Base-by-base conservation (phyloP, 495 filamentous ascomycete genomes). In the Pseudoneurospora amorphoporcata region DNA sequence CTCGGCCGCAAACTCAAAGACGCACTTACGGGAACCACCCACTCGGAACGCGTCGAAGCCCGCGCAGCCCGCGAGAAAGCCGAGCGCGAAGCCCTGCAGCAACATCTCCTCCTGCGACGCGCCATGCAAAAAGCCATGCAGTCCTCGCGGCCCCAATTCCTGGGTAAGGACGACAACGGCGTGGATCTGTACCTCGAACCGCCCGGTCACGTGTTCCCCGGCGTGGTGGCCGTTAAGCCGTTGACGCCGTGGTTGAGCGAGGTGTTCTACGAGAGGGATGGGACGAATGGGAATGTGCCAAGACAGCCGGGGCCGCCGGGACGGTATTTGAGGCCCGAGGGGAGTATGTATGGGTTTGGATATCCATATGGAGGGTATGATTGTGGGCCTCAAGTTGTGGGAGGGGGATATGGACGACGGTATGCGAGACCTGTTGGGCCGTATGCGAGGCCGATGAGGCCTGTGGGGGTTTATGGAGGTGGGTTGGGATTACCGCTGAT, bases 351-450 rank as follows among this genome's bases (percentile, higher is more conserved):
- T 32, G 77, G 77, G 5, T 65, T 71, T 3, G 77, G 76, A 6
- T 76, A 79, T 72, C 76, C 76, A 0, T 77, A 79, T 72, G 77
- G 77, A 0, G 77, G 71, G 17, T 77, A 77, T 61, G 77, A 71
- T 42, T 75, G 70, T 73, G 77, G 77, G 0, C 69, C 71, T 23
- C 23, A 23, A 23, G 23, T 1, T 47, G 73, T 72, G 73, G 77
- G 72, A 2, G 75, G 77, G 2, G 76, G 77, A n/a, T n/a, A n/a
- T n/a, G n/a, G n/a, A 23, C 23, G 23, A 14, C 42, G 75, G 32
- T 78, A 73, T 43, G 72, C 65, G 23, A 39, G 61, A 14, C 75
- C 73, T 1, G 39, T 9, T 23, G 47, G 68, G 4, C 32, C 37
- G 72, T 75, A 75, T 39, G 38, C 5, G 38, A 61, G 75, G 70